Evolutionary conservation across 495 filamentous ascomycete species (phyloP).

Genomic region (Talaromyces wortmannii): DNA sequence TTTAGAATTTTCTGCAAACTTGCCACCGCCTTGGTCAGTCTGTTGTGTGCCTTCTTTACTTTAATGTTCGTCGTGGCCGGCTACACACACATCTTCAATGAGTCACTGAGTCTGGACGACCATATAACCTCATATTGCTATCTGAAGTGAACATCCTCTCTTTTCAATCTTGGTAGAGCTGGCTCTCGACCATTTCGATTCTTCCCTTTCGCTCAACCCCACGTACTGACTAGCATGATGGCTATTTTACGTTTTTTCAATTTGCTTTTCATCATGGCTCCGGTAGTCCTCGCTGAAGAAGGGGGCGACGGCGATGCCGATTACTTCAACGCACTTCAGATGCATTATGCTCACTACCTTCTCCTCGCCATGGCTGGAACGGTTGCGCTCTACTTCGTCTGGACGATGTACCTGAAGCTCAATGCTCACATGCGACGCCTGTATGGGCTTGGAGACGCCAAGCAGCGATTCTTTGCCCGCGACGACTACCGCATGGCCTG

Average conservation of each 20-base stretch:
- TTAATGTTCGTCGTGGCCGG: no score
- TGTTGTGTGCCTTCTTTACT: neutral
- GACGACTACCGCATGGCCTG: conserved; percentile 43
- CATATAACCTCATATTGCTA: neutral
- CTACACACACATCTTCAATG: no score
- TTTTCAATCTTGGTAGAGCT: neutral
- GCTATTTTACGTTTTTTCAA: neutral
- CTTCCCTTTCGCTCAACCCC: neutral
- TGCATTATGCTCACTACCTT: conserved; percentile 25
- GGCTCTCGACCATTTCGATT: neutral
- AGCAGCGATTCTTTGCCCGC: conserved; percentile 54
- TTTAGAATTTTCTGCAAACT: neutral
- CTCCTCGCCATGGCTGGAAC: conserved; percentile 44
- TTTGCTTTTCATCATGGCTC: neutral
- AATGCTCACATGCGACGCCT: conserved; percentile 67
- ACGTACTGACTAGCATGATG: neutral
- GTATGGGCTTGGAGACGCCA: conserved; percentile 63
- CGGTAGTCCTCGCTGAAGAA: neutral
- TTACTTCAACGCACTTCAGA: conserved; percentile 1
- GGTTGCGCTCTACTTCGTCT: conserved; percentile 41
- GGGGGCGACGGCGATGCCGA: neutral
- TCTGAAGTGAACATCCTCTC: neutral
- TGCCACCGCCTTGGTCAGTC: neutral
- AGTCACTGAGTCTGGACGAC: neutral
- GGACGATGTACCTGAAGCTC: conserved; percentile 42